Base-by-base conservation (phyloP, 805 yeast genomes). In the Wickerhamomyces subpelliculosus region DNA sequence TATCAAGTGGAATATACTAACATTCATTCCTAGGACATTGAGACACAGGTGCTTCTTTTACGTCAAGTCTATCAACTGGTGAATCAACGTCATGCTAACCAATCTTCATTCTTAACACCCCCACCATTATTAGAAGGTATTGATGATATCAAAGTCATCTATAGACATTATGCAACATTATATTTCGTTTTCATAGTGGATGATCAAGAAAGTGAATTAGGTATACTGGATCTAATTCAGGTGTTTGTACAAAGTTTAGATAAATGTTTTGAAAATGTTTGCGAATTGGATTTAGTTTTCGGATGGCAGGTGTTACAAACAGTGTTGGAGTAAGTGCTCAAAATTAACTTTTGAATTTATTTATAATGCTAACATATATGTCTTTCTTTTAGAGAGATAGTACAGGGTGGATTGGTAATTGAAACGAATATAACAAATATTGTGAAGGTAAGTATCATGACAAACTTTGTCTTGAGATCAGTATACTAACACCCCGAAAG, bases 331-430 rank as follows among this genome's bases (percentile, higher is more conserved):
- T 50, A 37, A 31, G 54, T 48, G 14, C 31, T 10, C 22, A 8
- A 4, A 32, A 39, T 37, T 42, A 38, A 43, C 43, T 62, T 54
- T 25, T 9, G 5, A 18, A 8, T 14, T n/a, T n/a, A n/a, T n/a
- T n/a, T n/a, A n/a, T n/a, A n/a, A n/a, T n/a, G n/a, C n/a, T n/a
- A n/a, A n/a, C n/a, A n/a, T n/a, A n/a, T n/a, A n/a, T n/a, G n/a
- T n/a, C n/a, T n/a, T n/a, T n/a, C n/a, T n/a, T 16, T 11, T 27
- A 50, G 55, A 51, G 97, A 93, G 52, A 83, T 93, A 25, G 81
- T 93, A 1, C 97, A 93, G 57, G 98, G 97, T 20, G 98, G 98
- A 0, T 82, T 93, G 94, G 98, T 93, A 8, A 84, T 93, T 27
- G 98, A 93, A 57, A 89, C 97, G 2, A 86, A 81, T 48, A 86